Percentiles rank a stretch among this genome's conserved stretches.
Conservation (phyloP, 805 yeast genomes). For the Ogataea paradorogensis region DNA sequence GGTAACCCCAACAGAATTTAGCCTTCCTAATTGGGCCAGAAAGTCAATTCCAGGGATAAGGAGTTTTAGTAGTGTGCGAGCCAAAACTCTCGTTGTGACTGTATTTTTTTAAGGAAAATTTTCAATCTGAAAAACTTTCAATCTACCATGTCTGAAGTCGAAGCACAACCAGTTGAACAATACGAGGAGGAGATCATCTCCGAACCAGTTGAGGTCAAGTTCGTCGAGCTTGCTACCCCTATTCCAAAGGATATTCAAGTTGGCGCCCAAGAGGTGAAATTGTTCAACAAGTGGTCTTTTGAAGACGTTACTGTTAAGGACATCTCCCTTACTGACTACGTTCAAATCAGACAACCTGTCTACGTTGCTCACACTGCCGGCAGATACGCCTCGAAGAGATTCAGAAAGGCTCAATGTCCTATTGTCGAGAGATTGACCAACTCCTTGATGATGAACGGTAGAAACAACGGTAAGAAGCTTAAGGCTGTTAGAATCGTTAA, state of each 20-base stretch:
- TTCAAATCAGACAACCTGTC: slow-evolving; percentile 96
- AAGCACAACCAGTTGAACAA: slow-evolving; percentile 56
- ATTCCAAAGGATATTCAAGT: slow-evolving; percentile 96
- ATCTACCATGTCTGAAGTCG: slow-evolving; percentile 74
- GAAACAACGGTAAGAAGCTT: slow-evolving; percentile 99
- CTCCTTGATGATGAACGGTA: slow-evolving; percentile 99
- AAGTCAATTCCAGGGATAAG: slow-evolving; percentile 28
- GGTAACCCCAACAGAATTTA: slow-evolving; percentile 21
- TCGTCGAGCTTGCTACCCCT: slow-evolving; percentile 86
- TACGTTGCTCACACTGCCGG: slow-evolving; percentile 99
- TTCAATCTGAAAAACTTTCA: slow-evolving; percentile 14
- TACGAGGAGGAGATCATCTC: slow-evolving; percentile 68
- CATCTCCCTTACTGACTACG: slow-evolving; percentile 96
- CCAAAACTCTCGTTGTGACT: slow-evolving; percentile 8
- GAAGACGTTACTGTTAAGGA: slow-evolving; percentile 98
- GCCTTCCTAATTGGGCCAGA: slow-evolving; percentile 30
- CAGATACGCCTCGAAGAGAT: slow-evolving; percentile 98
- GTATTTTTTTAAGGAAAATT: slow-evolving; percentile 13
- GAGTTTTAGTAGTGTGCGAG: slow-evolving; percentile 13
- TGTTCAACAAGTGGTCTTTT: slow-evolving; percentile 99
- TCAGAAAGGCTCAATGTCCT: slow-evolving; percentile 99
- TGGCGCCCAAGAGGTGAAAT: slow-evolving; percentile 94
- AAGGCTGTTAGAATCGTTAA: slow-evolving; percentile 99
- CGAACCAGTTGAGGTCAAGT: slow-evolving; percentile 77
- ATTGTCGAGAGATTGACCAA: slow-evolving; percentile 98